Percentiles rank a stretch among this genome's conserved stretches.
Conservation (phyloP, 1,284 basidiomycete species). For the Trichosporon coremiiforme region DNA sequence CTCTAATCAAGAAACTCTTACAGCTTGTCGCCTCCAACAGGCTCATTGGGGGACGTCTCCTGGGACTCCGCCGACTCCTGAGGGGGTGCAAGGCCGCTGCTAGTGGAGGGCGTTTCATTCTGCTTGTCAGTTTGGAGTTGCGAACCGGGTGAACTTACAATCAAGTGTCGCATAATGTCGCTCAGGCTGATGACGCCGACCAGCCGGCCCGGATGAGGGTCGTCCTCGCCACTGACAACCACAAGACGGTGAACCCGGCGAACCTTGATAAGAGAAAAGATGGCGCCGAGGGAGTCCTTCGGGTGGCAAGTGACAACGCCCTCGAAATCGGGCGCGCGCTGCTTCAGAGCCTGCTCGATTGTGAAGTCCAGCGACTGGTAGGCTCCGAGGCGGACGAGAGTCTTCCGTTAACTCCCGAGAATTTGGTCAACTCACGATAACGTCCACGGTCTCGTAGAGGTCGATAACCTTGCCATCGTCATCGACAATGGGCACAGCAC, state of each 20-base stretch:
- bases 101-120: background rate
- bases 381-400: constrained; percentile 88
- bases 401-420: constrained; percentile 60
- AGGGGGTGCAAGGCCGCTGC: background rate
- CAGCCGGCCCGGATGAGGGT: constrained; percentile 64
- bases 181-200: constrained; percentile 87
- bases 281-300: constrained; percentile 86
- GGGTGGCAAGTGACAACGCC: constrained; percentile 96
- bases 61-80: background rate
- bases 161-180: constrained; percentile 84
- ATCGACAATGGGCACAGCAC: constrained; percentile 94
- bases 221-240: constrained; percentile 67
- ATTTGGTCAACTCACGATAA: constrained; percentile 72
- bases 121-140: background rate
- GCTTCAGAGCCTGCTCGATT: constrained; percentile 88
- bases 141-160: constrained; percentile 53
- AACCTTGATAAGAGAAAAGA: constrained; percentile 89
- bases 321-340: constrained; percentile 88
- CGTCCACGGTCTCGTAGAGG: constrained; percentile 98
- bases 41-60: background rate
- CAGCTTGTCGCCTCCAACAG: background rate
- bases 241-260: constrained; percentile 90
- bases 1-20: background rate
- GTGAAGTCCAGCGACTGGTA: constrained; percentile 94
- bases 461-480: constrained; percentile 92